Percentiles rank a stretch among this genome's conserved stretches.
Evolutionary conservation across 192 early-diverging fungal genomes (phyloP).

Genomic region (Spizellomyces punctatus): DNA sequence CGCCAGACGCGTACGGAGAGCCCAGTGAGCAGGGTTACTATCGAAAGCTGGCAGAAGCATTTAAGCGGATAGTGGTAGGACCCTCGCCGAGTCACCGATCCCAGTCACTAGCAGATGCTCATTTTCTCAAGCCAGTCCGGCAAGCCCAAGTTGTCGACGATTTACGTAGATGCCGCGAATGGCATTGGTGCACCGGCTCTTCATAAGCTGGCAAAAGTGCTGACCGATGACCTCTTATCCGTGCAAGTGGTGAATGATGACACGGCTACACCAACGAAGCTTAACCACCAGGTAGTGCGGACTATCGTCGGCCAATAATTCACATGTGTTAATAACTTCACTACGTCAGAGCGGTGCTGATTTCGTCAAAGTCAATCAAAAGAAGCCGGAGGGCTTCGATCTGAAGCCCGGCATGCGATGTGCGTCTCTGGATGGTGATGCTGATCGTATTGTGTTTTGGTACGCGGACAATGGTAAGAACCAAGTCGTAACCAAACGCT

Average conservation of each 20-base stretch:
- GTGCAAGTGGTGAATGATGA: slow-evolving; percentile 79
- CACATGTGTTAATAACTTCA: background rate
- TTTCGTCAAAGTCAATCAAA: slow-evolving; percentile 92
- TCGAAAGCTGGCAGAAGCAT: slow-evolving; percentile 85
- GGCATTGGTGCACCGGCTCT: slow-evolving; percentile 95
- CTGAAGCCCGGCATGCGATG: slow-evolving; percentile 72
- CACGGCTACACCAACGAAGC: slow-evolving; percentile 64
- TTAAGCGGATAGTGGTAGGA: slow-evolving; percentile 75
- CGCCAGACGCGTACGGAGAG: slow-evolving; percentile 80
- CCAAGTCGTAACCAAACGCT: background rate
- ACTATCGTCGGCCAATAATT: background rate
- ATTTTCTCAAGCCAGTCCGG: slow-evolving; percentile 56
- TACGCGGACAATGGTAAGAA: slow-evolving; percentile 73
- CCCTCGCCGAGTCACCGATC: background rate
- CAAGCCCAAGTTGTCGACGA: slow-evolving; percentile 63
- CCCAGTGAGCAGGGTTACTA: slow-evolving; percentile 93
- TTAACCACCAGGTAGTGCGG: slow-evolving; percentile 80
- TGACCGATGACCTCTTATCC: slow-evolving; percentile 66
- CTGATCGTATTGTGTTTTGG: slow-evolving; percentile 97
- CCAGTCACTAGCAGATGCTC: background rate
- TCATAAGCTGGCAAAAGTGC: slow-evolving; percentile 66
- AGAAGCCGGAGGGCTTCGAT: slow-evolving; percentile 68
- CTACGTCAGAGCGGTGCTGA: slow-evolving; percentile 86
- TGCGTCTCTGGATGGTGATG: slow-evolving; percentile 96
- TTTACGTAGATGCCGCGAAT: slow-evolving; percentile 92